Conservation (phyloP, 2,329 filamentous ascomycete species). For the Neopestalotiopsis sp. region DNA sequence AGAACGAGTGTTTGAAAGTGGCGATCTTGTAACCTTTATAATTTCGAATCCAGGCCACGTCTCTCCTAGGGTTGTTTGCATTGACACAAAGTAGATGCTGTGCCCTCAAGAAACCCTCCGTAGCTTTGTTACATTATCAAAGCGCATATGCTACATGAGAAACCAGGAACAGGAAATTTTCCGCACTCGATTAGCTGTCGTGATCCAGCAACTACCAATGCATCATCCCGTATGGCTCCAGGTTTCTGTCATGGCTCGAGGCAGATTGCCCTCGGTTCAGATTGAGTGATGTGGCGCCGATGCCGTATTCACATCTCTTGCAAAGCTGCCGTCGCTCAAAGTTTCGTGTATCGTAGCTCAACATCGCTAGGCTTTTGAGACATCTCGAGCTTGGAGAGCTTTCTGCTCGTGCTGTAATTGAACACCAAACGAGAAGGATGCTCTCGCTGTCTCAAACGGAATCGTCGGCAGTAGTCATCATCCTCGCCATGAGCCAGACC, state of each 20-base stretch:
- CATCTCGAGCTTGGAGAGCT: neutral
- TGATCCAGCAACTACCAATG: conserved; percentile 9
- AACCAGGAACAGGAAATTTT: neutral
- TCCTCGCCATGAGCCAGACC: neutral
- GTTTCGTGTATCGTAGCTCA: neutral
- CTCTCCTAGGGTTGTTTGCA: neutral
- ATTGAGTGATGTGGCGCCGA: conserved; percentile 9
- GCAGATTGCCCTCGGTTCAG: conserved; percentile 13
- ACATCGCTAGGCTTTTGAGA: neutral
- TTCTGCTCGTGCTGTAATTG: neutral
- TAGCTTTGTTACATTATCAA: neutral
- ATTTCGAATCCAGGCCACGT: neutral
- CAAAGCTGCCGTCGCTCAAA: conserved; percentile 13
- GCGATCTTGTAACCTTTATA: conserved; percentile 5
- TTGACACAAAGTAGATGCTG: neutral
- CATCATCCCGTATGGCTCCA: conserved; percentile 7
- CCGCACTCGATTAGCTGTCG: neutral
- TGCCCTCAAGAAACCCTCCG: neutral
- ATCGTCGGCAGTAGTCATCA: neutral
- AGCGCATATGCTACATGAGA: neutral
- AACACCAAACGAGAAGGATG: neutral
- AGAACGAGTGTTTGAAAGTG: neutral
- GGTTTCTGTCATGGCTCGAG: neutral
- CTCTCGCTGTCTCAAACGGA: conserved; percentile 1
- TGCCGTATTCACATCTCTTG: neutral